Conservation (phyloP, 176 grass and related monocot species). For the Avena atlantica region DNA sequence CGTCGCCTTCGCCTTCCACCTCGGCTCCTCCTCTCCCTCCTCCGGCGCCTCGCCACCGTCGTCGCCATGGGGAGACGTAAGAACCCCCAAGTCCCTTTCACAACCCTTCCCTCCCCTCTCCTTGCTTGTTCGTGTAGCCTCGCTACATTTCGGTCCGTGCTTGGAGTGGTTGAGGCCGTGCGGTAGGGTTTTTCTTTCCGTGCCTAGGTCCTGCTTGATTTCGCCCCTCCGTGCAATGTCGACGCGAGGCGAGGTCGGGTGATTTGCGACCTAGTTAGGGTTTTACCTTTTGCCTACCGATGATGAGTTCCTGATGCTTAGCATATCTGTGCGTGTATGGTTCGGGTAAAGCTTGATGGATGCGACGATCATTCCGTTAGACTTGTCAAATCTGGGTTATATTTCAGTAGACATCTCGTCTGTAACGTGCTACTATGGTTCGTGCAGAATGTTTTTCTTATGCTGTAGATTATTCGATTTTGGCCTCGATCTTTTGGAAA, state of each 20-base stretch:
- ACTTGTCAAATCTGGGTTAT: neutral
- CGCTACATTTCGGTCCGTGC: neutral
- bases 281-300: neutral
- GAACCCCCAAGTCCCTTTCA: neutral
- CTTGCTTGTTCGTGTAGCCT: neutral
- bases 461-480: neutral
- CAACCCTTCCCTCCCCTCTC: neutral
- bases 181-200: slow-evolving; percentile 3
- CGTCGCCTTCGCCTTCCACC: neutral
- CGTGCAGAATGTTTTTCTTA: neutral
- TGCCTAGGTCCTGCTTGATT: neutral
- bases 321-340: neutral
- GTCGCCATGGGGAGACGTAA: slow-evolving; percentile 49
- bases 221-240: neutral
- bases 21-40: neutral
- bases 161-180: neutral
- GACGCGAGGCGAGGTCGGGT: neutral
- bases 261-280: neutral
- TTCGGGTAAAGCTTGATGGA: neutral
- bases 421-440: neutral
- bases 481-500: neutral
- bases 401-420: neutral
- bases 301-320: neutral
- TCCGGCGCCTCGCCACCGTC: neutral
- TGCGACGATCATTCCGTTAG: neutral